phyloP scores from a whole-genome alignment of 176 grass and related monocot genomes.

The Metroxylon sagu region DNA sequence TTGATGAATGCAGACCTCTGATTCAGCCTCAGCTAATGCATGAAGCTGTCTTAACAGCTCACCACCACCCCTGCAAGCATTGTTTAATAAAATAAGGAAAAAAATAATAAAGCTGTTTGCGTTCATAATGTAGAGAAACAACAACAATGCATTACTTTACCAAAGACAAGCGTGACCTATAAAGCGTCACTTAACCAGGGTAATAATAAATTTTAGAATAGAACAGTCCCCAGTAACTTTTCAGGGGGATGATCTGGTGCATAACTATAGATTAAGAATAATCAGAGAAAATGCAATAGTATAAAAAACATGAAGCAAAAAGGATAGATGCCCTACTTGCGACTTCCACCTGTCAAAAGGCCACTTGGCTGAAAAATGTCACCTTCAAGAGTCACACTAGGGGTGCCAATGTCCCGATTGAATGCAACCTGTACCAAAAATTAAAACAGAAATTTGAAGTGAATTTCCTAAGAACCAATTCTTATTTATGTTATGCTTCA shows the following conservation, averaged over 20 bases:
- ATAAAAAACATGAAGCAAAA: slow-evolving; percentile 8
- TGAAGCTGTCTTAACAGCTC: slow-evolving; percentile 66
- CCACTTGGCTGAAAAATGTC: slow-evolving; percentile 89
- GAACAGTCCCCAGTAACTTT: too few relatives aligned
- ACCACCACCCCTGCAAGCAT: slow-evolving; percentile 47
- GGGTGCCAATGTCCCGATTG: slow-evolving; percentile 45
- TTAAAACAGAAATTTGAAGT: background rate
- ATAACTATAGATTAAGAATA: background rate
- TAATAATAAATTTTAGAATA: too few relatives aligned
- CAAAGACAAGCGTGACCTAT: too few relatives aligned
- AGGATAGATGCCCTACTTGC: slow-evolving; percentile 43
- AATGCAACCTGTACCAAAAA: slow-evolving; percentile 56
- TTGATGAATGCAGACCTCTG: slow-evolving; percentile 52
- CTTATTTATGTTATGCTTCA: too few relatives aligned
- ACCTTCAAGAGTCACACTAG: slow-evolving; percentile 90
- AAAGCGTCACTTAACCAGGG: too few relatives aligned
- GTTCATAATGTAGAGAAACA: too few relatives aligned
- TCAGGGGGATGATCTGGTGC: background rate
- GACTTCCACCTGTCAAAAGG: slow-evolving; percentile 93
- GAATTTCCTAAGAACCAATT: too few relatives aligned
- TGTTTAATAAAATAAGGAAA: background rate
- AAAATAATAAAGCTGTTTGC: background rate
- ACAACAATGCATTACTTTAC: too few relatives aligned
- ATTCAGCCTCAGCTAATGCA: slow-evolving; percentile 66
- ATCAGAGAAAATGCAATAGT: background rate